Percentiles rank a stretch among this genome's conserved stretches.
Conservation (phyloP, 2,329 filamentous ascomycete genomes). For the Xylaria hypoxylon region DNA sequence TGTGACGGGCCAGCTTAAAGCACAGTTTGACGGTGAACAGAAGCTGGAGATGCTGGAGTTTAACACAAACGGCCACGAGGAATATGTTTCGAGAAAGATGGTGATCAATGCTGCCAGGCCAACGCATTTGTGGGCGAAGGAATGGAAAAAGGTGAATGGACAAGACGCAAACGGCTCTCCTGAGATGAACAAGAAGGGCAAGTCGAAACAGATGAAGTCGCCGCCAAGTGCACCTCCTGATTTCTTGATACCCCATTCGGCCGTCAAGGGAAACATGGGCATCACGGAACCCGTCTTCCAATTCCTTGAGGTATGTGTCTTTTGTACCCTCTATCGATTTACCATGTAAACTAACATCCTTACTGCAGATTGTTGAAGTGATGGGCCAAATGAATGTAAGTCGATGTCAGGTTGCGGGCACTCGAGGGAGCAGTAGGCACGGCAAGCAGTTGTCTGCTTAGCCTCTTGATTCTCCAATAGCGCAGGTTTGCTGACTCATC, state of each 20-base stretch:
- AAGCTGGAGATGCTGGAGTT: slow-evolving; percentile 91
- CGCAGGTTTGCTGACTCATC: slow-evolving; percentile 18
- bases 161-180: slow-evolving; percentile 70
- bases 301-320: slow-evolving; percentile 70
- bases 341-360: slow-evolving; percentile 15
- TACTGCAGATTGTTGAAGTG: slow-evolving; percentile 69
- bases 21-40: slow-evolving; percentile 81
- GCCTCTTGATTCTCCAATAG: background rate
- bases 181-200: slow-evolving; percentile 76
- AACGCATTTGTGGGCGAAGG: slow-evolving; percentile 73
- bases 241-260: slow-evolving; percentile 69
- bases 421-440: background rate
- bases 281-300: slow-evolving; percentile 71
- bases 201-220: slow-evolving; percentile 68
- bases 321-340: slow-evolving; percentile 41
- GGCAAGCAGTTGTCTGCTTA: background rate
- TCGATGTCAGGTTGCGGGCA: slow-evolving; percentile 11
- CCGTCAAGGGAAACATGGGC: slow-evolving; percentile 67
- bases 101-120: slow-evolving; percentile 72
- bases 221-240: slow-evolving; percentile 70
- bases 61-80: slow-evolving; percentile 78
- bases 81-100: slow-evolving; percentile 80
- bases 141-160: slow-evolving; percentile 70
- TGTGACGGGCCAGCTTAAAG: slow-evolving; percentile 79
- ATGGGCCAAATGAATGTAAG: slow-evolving; percentile 71